Percentiles rank a stretch among this genome's conserved stretches.
Evolutionary conservation across 2,329 filamentous ascomycete species (phyloP).

Genomic region (Aspergillus aculeatinus): DNA sequence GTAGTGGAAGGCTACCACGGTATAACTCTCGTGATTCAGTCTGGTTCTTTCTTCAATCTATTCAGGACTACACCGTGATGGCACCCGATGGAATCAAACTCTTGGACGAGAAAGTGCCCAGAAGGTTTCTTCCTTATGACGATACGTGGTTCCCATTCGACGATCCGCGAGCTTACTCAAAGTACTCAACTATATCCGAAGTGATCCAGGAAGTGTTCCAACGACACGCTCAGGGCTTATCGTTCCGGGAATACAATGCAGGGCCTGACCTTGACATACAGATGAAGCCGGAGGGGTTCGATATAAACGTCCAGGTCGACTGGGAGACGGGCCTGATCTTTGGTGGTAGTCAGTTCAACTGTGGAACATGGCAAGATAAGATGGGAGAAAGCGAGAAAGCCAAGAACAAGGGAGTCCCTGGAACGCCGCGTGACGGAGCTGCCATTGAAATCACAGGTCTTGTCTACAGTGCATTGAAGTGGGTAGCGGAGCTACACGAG

Average conservation of each 20-base stretch:
- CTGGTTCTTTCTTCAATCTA: slow-evolving; percentile 96
- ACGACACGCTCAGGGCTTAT: slow-evolving; percentile 84
- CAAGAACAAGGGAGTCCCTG: slow-evolving; percentile 87
- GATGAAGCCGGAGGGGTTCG: slow-evolving; percentile 90
- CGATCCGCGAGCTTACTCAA: slow-evolving; percentile 81
- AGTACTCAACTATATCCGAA: slow-evolving; percentile 78
- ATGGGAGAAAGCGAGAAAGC: slow-evolving; percentile 97
- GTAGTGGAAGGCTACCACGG: slow-evolving; percentile 78
- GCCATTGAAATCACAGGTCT: slow-evolving; percentile 94
- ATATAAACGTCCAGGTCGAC: slow-evolving; percentile 86
- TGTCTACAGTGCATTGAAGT: slow-evolving; percentile 82
- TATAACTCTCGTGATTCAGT: slow-evolving; percentile 97
- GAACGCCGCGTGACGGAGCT: slow-evolving; percentile 93
- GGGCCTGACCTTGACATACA: slow-evolving; percentile 84
- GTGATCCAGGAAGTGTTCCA: slow-evolving; percentile 92
- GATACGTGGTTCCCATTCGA: slow-evolving; percentile 88
- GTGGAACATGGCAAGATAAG: slow-evolving; percentile 99
- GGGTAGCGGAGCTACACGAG: slow-evolving; percentile 69
- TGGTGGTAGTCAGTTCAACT: slow-evolving; percentile 91
- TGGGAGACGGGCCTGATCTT: slow-evolving; percentile 90
- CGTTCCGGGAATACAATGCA: slow-evolving; percentile 92
- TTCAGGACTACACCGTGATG: slow-evolving; percentile 86
- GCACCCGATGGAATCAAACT: slow-evolving; percentile 74
- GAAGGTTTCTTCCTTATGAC: slow-evolving; percentile 91
- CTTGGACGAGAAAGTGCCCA: slow-evolving; percentile 72